Conservation (phyloP, 202 grass and related monocot species). For the Brachypodium distachyon region DNA sequence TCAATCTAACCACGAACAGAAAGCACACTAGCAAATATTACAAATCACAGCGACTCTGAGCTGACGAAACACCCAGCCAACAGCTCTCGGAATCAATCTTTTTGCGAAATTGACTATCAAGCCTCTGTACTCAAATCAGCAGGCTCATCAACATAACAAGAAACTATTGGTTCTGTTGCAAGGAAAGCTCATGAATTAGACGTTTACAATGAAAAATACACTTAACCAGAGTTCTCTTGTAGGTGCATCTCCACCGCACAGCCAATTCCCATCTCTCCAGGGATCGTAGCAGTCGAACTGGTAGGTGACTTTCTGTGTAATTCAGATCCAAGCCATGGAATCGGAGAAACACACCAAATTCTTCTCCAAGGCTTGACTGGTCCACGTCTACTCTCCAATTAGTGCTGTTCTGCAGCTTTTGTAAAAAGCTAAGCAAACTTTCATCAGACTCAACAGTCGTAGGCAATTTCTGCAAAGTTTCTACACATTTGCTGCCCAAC, state of each 20-base stretch:
- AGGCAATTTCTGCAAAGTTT: slow-evolving; percentile 42
- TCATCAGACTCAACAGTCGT: slow-evolving; percentile 49
- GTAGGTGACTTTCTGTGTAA: slow-evolving; percentile 17
- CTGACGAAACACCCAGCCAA: too few species aligned
- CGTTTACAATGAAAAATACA: slow-evolving; percentile 53
- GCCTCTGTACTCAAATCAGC: not conserved
- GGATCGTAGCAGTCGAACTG: slow-evolving; percentile 23
- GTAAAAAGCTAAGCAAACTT: slow-evolving; percentile 33
- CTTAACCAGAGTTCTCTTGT: slow-evolving; percentile 55
- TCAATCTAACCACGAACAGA: too few species aligned
- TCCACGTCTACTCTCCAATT: slow-evolving; percentile 27
- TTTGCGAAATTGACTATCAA: too few species aligned
- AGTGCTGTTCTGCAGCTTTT: slow-evolving; percentile 27
- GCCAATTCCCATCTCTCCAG: slow-evolving; percentile 82
- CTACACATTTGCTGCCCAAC: slow-evolving; percentile 51
- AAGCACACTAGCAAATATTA: too few species aligned
- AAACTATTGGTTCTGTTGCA: slow-evolving; percentile 18
- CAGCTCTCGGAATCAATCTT: too few species aligned
- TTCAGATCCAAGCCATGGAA: slow-evolving; percentile 39
- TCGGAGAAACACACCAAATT: slow-evolving; percentile 39
- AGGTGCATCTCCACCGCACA: slow-evolving; percentile 64
- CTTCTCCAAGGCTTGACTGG: slow-evolving; percentile 13
- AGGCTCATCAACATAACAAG: not conserved
- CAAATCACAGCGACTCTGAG: too few species aligned
- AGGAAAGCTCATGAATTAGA: slow-evolving; percentile 35